Evolutionary conservation across 768 basidiomycete genomes (phyloP), one percentile per base, ranked within the genome.

Genomic region (Leccinum rimulosum): DNA sequence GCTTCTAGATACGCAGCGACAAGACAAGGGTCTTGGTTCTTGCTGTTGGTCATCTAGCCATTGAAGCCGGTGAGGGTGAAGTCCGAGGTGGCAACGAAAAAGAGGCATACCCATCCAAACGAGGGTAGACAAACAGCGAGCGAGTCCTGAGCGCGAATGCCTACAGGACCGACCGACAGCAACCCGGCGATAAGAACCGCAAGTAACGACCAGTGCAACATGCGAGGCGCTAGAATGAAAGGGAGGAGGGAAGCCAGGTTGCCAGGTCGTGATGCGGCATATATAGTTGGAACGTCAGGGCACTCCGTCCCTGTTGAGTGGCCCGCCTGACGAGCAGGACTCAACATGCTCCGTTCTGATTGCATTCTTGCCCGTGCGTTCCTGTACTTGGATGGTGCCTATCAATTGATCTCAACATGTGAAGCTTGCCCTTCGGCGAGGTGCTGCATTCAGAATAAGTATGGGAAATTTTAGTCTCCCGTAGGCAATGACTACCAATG

Each of bases 1-100:
- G 78, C 72, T 43, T 79, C 66, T 1, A 82, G 67, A 43, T 75
- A 76, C 1, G 81, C 76, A 12, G 80, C 70, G 22, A 84, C 68
- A 15, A 74, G 50, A 61, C 82, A 84, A 19, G 82, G 80, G n/a
- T 70, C 79, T 59, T 83, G 76, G 48, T 69, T 68, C 52, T 75
- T 73, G 25, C 80, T 80, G 57, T 84, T 84, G 52, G 51, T 12
- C 71, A 74, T 71, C 71, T 73, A 22, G 12, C 31, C 53, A 36
- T 33, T 6, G 28, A 25, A 25, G 25, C 25, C 25, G 25, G 25
- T 25, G 25, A 25, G 25, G 25, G 3, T 25, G 25, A 25, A 36
- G 15, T 3, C 27, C 38, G 15, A 17, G 22, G 22, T 22, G 7
- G 17, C 38, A 40, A n/a, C 17, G 31, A 33, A 11, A 19, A 33